These are phyloP conservation scores for Diaporthe sp. DNA, from an alignment of 2,329 filamentous ascomycete genomes.

Conservation along the genomic window DNA sequence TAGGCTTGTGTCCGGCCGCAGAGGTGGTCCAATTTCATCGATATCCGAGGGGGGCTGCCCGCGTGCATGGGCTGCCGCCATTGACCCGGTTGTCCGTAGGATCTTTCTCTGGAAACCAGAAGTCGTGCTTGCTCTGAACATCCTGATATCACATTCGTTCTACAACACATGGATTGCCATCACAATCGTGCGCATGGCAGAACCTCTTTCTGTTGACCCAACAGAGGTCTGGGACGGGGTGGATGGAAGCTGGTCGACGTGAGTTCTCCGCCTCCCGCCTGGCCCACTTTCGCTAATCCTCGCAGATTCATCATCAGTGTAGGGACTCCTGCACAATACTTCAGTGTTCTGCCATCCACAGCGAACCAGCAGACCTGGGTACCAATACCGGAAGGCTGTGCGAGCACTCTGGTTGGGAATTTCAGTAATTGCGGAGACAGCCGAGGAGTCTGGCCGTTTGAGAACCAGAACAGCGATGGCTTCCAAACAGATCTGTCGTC, in stretches of 20 bases:
- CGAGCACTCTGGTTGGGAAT: slow-evolving; percentile 1
- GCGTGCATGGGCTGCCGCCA: background rate
- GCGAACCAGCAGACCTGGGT: slow-evolving; percentile 27
- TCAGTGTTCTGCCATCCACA: slow-evolving; percentile 26
- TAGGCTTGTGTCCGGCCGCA: slow-evolving; percentile 11
- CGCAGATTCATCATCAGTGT: slow-evolving; percentile 17
- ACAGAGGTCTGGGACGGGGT: slow-evolving; percentile 17
- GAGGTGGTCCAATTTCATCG: slow-evolving; percentile 17
- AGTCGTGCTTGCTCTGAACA: background rate
- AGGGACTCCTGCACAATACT: slow-evolving; percentile 17
- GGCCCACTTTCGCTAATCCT: slow-evolving; percentile 6
- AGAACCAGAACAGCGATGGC: slow-evolving; percentile 7
- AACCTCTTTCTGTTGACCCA: slow-evolving; percentile 24
- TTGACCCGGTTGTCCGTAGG: background rate
- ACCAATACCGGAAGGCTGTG: background rate
- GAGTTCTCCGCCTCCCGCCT: background rate
- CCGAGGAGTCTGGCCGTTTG: slow-evolving; percentile 27
- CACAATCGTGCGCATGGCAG: background rate
- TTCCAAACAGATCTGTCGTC: background rate
- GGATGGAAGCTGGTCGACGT: slow-evolving; percentile 26
- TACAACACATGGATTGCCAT: background rate
- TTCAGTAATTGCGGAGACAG: slow-evolving; percentile 18
- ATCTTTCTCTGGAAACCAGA: background rate
- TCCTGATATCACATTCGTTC: background rate
- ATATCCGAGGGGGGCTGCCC: slow-evolving; percentile 8